Percentiles rank a stretch among this genome's conserved stretches.
Conservation (phyloP, 2,329 filamentous ascomycete species). For the Cryphonectria naterciae region DNA sequence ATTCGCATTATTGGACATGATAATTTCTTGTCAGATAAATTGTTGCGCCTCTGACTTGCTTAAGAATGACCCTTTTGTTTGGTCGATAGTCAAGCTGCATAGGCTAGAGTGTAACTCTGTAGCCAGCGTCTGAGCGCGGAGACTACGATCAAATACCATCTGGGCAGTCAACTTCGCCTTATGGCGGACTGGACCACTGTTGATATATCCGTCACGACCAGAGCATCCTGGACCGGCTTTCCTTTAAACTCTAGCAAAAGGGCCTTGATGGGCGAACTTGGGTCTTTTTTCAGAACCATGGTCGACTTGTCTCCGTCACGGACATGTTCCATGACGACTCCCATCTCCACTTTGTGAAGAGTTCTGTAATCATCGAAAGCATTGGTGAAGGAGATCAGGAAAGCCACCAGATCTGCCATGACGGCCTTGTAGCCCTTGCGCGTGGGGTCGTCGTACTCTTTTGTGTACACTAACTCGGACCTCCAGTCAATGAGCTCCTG, state of each 20-base stretch:
- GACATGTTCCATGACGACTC: conserved; percentile 5
- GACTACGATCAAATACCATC: background rate
- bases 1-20: background rate
- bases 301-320: conserved; percentile 10
- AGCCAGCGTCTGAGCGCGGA: background rate
- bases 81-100: background rate
- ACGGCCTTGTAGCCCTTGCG: conserved; percentile 26
- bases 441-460: background rate
- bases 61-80: background rate
- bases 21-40: background rate
- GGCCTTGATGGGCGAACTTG: conserved; percentile 22
- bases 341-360: background rate
- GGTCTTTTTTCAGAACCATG: conserved; percentile 14
- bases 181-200: conserved; percentile 14
- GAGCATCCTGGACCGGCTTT: background rate
- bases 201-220: conserved; percentile 20
- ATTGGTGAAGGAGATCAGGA: conserved; percentile 25
- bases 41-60: background rate
- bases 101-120: background rate
- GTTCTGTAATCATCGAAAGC: conserved; percentile 9
- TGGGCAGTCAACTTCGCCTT: background rate
- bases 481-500: conserved; percentile 20
- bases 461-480: conserved; percentile 8
- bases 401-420: conserved; percentile 28
- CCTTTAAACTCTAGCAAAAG: conserved; percentile 9